Evolutionary conservation across 116 monocot genomes (phyloP).

Genomic region (Trichopus zeylanicus): DNA sequence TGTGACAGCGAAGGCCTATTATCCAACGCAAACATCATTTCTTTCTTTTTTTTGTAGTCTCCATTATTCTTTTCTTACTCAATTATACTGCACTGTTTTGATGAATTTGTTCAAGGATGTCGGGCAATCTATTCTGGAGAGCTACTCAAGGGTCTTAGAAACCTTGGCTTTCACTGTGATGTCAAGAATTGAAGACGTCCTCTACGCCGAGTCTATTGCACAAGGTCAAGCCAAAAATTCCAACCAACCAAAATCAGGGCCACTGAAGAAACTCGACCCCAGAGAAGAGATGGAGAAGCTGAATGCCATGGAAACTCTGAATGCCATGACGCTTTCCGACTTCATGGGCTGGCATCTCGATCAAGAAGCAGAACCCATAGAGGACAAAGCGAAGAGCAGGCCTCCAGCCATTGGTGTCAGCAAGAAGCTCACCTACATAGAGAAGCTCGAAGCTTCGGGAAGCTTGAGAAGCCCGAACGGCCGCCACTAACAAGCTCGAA

Average conservation of each 20-base stretch:
- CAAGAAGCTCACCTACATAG: conserved; percentile 33
- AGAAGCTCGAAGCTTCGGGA: conserved; percentile 25
- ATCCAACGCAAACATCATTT: neutral
- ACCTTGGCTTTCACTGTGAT: conserved; percentile 65
- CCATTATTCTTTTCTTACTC: too few relatives aligned
- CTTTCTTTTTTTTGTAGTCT: too few relatives aligned
- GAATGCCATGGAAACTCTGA: conserved; percentile 28
- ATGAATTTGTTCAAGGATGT: conserved; percentile 41
- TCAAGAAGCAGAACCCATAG: conserved; percentile 17
- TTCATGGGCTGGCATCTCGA: conserved; percentile 79
- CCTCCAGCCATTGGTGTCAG: conserved; percentile 3
- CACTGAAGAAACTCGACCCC: conserved; percentile 37
- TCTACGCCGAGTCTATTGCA: conserved; percentile 35
- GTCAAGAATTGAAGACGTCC: conserved; percentile 68
- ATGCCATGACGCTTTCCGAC: conserved; percentile 59
- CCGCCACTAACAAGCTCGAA: too few relatives aligned
- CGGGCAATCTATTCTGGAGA: conserved; percentile 68
- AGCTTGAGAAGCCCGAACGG: conserved; percentile 39
- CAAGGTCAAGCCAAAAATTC: conserved; percentile 26
- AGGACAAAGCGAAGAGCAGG: neutral
- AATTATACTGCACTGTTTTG: neutral
- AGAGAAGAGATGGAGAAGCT: conserved; percentile 57
- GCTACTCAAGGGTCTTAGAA: conserved; percentile 78
- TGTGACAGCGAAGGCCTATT: too few relatives aligned
- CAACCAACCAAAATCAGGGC: too few relatives aligned